Evolutionary conservation across 805 yeast species (phyloP), one percentile per base, ranked within the genome.

Genomic region (Suhomyces tanzawaensis): DNA sequence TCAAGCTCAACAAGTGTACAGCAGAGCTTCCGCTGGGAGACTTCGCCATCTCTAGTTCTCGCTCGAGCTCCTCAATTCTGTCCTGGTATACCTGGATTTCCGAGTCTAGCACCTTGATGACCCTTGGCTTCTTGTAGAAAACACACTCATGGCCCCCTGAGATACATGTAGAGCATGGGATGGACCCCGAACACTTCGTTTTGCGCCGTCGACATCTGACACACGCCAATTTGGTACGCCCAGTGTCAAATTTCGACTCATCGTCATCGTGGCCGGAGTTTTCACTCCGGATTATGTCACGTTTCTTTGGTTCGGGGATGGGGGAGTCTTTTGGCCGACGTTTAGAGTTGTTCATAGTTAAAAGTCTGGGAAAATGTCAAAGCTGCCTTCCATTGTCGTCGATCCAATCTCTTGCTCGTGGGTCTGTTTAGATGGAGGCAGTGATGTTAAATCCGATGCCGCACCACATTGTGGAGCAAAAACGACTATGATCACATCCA

Each of bases 181-280:
- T 32, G 8, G 38, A 41, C 1, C 63, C 63, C 2, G 56, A 40
- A 31, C 64, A 59, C 34, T 55, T 53, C 1, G 60, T 53, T 41
- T 57, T 58, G n/a, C 64, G 38, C n/a, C 31, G 34, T 19, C 55
- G 40, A 32, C 64, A 58, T 21, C 61, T 41, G 3, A 42, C 33
- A 39, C 64, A 58, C 2, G 63, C 62, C 3, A 43, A 25, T 26
- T 41, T 41, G 4, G 51, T 39, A 7, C 36, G 22, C 12, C 14
- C 14, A 8, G 14, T 6, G n/a, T 24, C 27, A 12, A 9, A 8
- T 9, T 6, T 24, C 6, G 14, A 8, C n/a, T 24, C 14, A 5
- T 9, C 12, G 6, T 24, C 27, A 7, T 24, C 14, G 12, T 9
- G 6, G 6, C n/a, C n/a, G 13, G 14, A 9, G n/a, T n/a, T n/a